These are phyloP conservation scores for Nakazawaea populi DNA, from an alignment of 805 yeast species.

Conservation along the genomic window DNA sequence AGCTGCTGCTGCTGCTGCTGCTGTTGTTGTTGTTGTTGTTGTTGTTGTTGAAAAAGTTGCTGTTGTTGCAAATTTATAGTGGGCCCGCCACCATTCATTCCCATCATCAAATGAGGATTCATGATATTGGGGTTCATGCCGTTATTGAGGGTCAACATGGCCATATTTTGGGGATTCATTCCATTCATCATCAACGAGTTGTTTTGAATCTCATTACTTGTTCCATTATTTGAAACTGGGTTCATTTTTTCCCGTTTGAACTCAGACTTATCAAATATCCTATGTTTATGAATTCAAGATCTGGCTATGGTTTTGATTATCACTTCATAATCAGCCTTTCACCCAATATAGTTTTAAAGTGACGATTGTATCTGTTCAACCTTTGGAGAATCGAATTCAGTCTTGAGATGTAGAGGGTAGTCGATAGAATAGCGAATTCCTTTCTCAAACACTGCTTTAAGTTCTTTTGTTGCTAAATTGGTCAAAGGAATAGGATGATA, in stretches of 20 bases:
- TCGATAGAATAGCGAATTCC: too few relatives aligned
- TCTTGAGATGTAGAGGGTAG: too few relatives aligned
- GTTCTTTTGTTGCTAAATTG: too few relatives aligned
- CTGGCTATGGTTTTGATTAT: not conserved
- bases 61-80: conserved; percentile 8
- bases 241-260: conserved; percentile 5
- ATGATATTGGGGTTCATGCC: conserved; percentile 10
- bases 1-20: not conserved
- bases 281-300: not conserved
- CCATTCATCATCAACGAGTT: conserved; percentile 4
- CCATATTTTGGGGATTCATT: conserved; percentile 6
- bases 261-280: not conserved
- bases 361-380: too few relatives aligned
- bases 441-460: too few relatives aligned
- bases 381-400: too few relatives aligned
- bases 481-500: too few relatives aligned
- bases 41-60: conserved; percentile 4
- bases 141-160: conserved; percentile 5
- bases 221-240: conserved; percentile 1
- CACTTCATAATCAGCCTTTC: not conserved
- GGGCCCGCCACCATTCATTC: conserved; percentile 5
- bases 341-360: too few relatives aligned
- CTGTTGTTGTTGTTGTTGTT: conserved; percentile 2
- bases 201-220: conserved; percentile 1
- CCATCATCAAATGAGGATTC: conserved; percentile 9